phyloP scores from a whole-genome alignment of 768 basidiomycete species.

The Tulasnella sp. region DNA sequence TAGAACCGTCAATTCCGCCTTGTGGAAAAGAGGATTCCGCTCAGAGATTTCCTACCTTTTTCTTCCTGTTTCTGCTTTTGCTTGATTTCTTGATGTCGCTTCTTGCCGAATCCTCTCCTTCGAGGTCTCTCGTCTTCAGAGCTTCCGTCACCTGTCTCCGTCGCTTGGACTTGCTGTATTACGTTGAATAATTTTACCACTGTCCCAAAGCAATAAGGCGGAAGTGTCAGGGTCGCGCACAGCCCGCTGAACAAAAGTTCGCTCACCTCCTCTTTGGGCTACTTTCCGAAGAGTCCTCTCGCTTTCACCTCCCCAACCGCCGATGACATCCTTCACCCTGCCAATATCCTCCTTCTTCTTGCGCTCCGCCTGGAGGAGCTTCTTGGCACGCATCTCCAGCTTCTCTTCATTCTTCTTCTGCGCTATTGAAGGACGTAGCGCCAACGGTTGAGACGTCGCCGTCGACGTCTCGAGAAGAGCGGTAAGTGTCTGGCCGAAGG shows the following conservation, averaged over 20 bases:
- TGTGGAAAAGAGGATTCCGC: constrained; percentile 8
- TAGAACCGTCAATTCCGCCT: background rate
- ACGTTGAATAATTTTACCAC: constrained; percentile 85
- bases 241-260: background rate
- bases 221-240: background rate
- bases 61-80: constrained; percentile 36
- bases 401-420: constrained; percentile 67
- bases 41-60: constrained; percentile 45
- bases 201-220: constrained; percentile 28
- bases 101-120: constrained; percentile 43
- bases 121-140: constrained; percentile 35
- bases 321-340: constrained; percentile 27
- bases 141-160: constrained; percentile 51
- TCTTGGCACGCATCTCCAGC: constrained; percentile 62
- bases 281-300: constrained; percentile 28
- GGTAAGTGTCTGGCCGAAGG: constrained; percentile 68
- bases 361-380: constrained; percentile 30
- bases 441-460: constrained; percentile 63
- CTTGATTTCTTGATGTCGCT: constrained; percentile 22
- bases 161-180: constrained; percentile 70
- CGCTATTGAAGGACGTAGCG: constrained; percentile 66
- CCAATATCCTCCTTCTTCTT: constrained; percentile 28
- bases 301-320: constrained; percentile 28
- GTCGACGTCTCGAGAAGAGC: constrained; percentile 62
- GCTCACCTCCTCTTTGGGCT: constrained; percentile 27